These are phyloP conservation scores for Rubus parviflorus DNA, from an alignment of 306 rosid species.

Conservation along the genomic window DNA sequence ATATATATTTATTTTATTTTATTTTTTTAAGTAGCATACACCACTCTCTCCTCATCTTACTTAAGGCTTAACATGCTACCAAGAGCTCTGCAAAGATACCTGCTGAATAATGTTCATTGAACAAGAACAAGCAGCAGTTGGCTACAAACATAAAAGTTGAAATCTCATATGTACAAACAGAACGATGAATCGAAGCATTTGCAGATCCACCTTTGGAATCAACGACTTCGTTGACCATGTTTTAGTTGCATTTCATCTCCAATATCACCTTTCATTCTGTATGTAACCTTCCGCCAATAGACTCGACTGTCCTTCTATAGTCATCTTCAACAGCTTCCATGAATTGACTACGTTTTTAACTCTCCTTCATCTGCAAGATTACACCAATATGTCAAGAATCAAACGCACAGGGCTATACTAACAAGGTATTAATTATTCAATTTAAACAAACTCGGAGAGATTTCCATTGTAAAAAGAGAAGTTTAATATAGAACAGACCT, in stretches of 20 bases:
- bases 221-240: neutral
- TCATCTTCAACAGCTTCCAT: neutral
- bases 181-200: neutral
- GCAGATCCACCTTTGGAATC: slow-evolving; percentile 20
- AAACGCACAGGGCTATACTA: neutral
- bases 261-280: neutral
- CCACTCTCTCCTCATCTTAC: neutral
- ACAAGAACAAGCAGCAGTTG: slow-evolving; percentile 18
- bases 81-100: slow-evolving; percentile 16
- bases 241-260: slow-evolving; percentile 12
- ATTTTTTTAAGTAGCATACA: neutral
- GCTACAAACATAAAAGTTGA: neutral
- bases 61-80: slow-evolving; percentile 5
- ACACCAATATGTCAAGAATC: neutral
- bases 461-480: neutral
- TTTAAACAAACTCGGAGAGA: neutral
- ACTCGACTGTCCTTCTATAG: neutral
- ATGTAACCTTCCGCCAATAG: neutral
- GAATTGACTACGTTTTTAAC: slow-evolving; percentile 6
- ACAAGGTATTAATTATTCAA: neutral
- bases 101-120: slow-evolving; percentile 12
- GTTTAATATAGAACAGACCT: slow-evolving; percentile 20
- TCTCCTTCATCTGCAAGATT: slow-evolving; percentile 24
- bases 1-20: too few species aligned
- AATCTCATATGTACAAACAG: slow-evolving; percentile 26